phyloP scores from a whole-genome alignment of 352 stramenopile species.

The Globisporangium lucens region DNA sequence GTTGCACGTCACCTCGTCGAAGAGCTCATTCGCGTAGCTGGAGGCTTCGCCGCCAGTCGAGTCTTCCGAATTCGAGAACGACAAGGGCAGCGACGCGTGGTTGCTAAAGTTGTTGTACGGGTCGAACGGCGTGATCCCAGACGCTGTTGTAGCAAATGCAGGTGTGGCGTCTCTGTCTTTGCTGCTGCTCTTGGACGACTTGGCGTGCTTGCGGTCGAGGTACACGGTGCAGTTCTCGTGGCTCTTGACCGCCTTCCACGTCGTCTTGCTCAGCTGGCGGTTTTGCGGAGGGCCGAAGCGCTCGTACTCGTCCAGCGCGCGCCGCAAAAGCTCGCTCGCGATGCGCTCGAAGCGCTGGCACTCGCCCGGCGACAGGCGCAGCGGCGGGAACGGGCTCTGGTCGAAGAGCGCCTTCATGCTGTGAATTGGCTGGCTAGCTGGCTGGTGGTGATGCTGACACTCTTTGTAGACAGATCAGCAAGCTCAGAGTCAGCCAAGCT shows the following conservation, averaged over 20 bases:
- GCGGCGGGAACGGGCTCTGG: slow-evolving; percentile 20
- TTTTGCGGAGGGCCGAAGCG: slow-evolving; percentile 7
- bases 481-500: not conserved
- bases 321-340: slow-evolving; percentile 21
- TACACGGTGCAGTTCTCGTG: slow-evolving; percentile 18
- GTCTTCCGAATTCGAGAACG: slow-evolving; percentile 2
- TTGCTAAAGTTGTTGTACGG: slow-evolving; percentile 1
- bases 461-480: not conserved
- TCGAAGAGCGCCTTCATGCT: slow-evolving; percentile 10
- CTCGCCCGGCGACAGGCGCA: slow-evolving; percentile 23
- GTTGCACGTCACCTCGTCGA: slow-evolving; percentile 13
- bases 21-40: slow-evolving; percentile 2
- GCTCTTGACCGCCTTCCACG: slow-evolving; percentile 21
- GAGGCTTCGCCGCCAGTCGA: not conserved
- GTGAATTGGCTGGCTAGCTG: not conserved
- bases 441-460: not conserved
- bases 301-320: slow-evolving; percentile 30
- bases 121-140: not conserved
- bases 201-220: slow-evolving; percentile 4
- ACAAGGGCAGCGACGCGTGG: not conserved
- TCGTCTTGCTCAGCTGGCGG: slow-evolving; percentile 9
- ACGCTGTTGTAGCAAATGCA: not conserved
- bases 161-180: not conserved
- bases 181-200: slow-evolving; percentile 1
- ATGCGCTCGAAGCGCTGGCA: slow-evolving; percentile 19